Base-by-base conservation (phyloP, 2,329 filamentous ascomycete genomes). In the Calonectria pseudoreteaudii region DNA sequence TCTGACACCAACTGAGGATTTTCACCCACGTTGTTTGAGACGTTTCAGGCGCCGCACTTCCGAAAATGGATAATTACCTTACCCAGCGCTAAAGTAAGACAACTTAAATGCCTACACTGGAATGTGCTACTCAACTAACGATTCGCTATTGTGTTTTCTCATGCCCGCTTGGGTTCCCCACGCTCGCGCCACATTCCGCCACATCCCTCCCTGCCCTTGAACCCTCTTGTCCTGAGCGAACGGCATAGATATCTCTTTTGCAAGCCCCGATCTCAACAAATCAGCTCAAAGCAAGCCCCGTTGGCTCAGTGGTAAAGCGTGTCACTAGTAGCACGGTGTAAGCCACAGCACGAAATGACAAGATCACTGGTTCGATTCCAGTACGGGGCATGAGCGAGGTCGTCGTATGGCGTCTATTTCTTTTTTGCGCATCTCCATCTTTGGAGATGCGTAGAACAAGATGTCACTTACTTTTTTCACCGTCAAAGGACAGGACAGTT, bases 331-430 rank as follows among this genome's bases (percentile, higher is more conserved):
- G 23, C 49, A n/a, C 41, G n/a, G 41, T n/a, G 41, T n/a, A 9
- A n/a, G n/a, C n/a, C 7, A 20, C 41, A 18, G 13, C 18, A 26
- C 50, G 49, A 52, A 53, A 75, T 75, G 74, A 75, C 41, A 67
- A 75, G 71, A 71, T 75, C 71, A 74, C 60, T 71, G 71, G 74
- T 75, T 75, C 74, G 74, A 75, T 74, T 75, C 74, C 71, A 71
- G 66, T 74, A 73, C 68, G 65, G 68, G 74, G 74, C 74, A 75
- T 10, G 38, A 60, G 14, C 26, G n/a, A 16, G 13, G 5, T 6
- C 30, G 30, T 8, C 30, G n/a, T n/a, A n/a, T n/a, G n/a, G n/a
- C n/a, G n/a, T n/a, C n/a, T n/a, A n/a, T n/a, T n/a, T n/a, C n/a
- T n/a, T n/a, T n/a, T n/a, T n/a, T n/a, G n/a, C n/a, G n/a, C n/a